Conservation (phyloP, 2,329 filamentous ascomycete genomes). For the Claviceps purpurea region DNA sequence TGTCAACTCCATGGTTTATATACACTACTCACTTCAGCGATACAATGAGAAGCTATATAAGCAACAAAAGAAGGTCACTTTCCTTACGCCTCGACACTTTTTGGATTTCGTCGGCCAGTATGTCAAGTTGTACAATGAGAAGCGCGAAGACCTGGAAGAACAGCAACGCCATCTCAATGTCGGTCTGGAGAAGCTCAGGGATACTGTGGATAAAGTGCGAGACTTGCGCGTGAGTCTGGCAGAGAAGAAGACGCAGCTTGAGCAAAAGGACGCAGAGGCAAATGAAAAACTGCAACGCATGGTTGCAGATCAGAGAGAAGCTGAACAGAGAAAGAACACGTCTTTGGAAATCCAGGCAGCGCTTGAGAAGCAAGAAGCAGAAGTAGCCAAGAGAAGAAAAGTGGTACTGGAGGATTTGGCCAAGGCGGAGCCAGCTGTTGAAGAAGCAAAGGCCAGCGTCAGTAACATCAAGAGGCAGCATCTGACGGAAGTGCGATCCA, state of each 20-base stretch:
- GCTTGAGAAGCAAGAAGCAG: constrained; percentile 77
- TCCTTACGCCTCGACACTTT: constrained; percentile 91
- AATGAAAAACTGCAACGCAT: constrained; percentile 96
- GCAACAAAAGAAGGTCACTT: constrained; percentile 86
- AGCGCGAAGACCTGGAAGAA: constrained; percentile 95
- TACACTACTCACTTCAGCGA: constrained; percentile 83
- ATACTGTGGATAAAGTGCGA: constrained; percentile 94
- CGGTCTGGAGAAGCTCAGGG: constrained; percentile 89
- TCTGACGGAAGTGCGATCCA: constrained; percentile 91
- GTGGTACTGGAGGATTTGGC: constrained; percentile 81
- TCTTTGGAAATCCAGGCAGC: constrained; percentile 81
- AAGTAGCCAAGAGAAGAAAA: constrained; percentile 70
- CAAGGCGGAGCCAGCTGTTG: constrained; percentile 81
- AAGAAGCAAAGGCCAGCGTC: constrained; percentile 88
- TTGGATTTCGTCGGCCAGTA: constrained; percentile 97
- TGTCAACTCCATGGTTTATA: constrained; percentile 97
- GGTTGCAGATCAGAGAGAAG: constrained; percentile 90
- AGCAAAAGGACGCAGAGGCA: constrained; percentile 87
- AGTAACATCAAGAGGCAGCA: constrained; percentile 98
- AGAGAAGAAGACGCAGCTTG: constrained; percentile 85
- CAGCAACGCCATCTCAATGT: constrained; percentile 97
- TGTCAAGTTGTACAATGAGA: constrained; percentile 93
- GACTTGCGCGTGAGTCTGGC: constrained; percentile 83
- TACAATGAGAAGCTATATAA: constrained; percentile 83
- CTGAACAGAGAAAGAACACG: constrained; percentile 76